Conservation (phyloP, 129 eudicot genomes). For the Artemisia argyi region DNA sequence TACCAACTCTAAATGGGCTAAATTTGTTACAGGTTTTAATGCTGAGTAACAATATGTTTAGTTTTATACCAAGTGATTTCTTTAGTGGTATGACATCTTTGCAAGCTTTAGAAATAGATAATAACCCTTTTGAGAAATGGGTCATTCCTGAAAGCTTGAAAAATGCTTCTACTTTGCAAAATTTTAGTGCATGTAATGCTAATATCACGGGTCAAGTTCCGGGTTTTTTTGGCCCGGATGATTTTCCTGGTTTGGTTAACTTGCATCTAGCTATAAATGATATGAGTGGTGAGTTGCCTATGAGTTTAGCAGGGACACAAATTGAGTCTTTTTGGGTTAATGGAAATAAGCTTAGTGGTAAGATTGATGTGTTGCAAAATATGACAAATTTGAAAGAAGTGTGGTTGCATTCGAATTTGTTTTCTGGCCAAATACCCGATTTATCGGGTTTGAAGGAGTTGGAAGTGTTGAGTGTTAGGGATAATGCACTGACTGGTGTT, state of each 20-base stretch:
- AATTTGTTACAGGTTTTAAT: slow-evolving; percentile 63
- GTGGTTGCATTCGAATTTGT: slow-evolving; percentile 79
- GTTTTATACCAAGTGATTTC: slow-evolving; percentile 68
- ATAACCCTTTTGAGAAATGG: slow-evolving; percentile 79
- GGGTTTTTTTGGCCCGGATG: slow-evolving; percentile 64
- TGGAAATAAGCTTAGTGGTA: slow-evolving; percentile 77
- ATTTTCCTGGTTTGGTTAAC: slow-evolving; percentile 65
- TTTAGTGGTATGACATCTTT: slow-evolving; percentile 69
- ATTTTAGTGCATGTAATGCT: slow-evolving; percentile 81
- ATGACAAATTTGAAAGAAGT: slow-evolving; percentile 83
- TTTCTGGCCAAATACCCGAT: slow-evolving; percentile 89
- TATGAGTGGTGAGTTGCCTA: slow-evolving; percentile 68
- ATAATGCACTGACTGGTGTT: slow-evolving; percentile 72
- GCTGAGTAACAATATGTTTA: slow-evolving; percentile 72
- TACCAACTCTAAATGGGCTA: slow-evolving; percentile 71
- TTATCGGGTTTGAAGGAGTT: slow-evolving; percentile 70
- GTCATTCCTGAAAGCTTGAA: slow-evolving; percentile 68
- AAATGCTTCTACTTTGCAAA: slow-evolving; percentile 70
- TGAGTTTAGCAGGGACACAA: slow-evolving; percentile 61
- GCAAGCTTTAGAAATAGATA: slow-evolving; percentile 70
- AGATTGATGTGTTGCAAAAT: slow-evolving; percentile 72
- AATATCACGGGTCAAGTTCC: slow-evolving; percentile 70
- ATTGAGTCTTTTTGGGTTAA: slow-evolving; percentile 86
- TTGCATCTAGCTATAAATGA: slow-evolving; percentile 73
- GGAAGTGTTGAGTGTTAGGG: slow-evolving; percentile 70